These are phyloP conservation scores for Aspergillus sp. DNA, from an alignment of 2,329 filamentous ascomycete genomes.

Conservation along the genomic window DNA sequence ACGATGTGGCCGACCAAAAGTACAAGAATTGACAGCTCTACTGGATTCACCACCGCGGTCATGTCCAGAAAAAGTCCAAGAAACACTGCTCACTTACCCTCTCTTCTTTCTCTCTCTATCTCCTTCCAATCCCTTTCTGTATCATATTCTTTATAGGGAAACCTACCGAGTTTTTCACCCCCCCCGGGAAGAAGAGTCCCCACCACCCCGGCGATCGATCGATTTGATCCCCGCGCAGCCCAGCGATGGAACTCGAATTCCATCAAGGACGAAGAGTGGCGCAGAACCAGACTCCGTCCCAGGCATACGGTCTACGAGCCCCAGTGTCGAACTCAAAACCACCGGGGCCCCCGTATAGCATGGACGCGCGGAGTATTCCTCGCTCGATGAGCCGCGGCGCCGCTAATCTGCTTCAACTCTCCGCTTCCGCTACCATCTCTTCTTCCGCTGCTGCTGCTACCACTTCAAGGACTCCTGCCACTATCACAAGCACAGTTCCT, in stretches of 20 bases:
- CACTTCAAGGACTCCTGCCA: too few relatives aligned
- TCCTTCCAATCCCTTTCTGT: background rate
- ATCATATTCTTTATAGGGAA: background rate
- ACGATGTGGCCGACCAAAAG: conserved; percentile 3
- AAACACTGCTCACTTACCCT: background rate
- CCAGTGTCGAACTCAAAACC: conserved; percentile 4
- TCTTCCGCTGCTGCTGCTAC: background rate
- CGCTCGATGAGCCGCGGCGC: conserved; percentile 3
- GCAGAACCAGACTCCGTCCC: background rate
- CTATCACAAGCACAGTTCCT: too few relatives aligned
- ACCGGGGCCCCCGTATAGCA: conserved; percentile 1
- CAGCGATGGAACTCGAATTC: background rate
- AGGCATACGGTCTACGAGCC: background rate
- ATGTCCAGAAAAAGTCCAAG: background rate
- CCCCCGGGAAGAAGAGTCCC: background rate
- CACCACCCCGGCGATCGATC: background rate
- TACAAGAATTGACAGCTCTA: conserved; percentile 24
- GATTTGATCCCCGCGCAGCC: background rate
- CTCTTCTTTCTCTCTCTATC: background rate
- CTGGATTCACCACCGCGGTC: background rate
- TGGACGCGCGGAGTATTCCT: conserved; percentile 6
- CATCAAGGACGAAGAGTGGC: background rate
- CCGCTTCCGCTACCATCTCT: background rate
- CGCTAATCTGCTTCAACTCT: background rate
- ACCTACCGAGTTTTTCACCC: too few relatives aligned